These are phyloP conservation scores for Allantophomopsis cytisporea DNA, from an alignment of 2,329 filamentous ascomycete species.

Conservation along the genomic window DNA sequence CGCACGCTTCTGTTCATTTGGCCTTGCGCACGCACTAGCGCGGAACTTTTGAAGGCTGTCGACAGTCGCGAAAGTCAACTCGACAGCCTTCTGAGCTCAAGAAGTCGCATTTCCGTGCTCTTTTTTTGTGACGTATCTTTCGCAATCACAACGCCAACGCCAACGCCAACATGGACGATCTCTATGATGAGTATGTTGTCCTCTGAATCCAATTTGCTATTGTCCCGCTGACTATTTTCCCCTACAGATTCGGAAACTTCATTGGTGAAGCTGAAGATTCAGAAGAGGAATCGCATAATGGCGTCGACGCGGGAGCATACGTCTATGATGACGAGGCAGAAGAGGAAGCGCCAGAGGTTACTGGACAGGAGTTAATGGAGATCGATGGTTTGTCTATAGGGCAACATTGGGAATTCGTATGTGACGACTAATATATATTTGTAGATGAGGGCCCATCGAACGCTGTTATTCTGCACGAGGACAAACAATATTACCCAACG, in stretches of 20 bases:
- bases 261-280: conserved; percentile 88
- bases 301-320: conserved; percentile 62
- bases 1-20: too few species aligned
- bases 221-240: too few species aligned
- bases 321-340: conserved; percentile 67
- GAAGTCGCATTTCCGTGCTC: too few species aligned
- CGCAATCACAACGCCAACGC: conserved; percentile 28
- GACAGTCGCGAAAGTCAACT: too few species aligned
- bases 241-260: conserved; percentile 82
- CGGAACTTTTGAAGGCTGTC: too few species aligned
- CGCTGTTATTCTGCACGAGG: conserved; percentile 94
- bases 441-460: conserved; percentile 78
- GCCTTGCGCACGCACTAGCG: too few species aligned
- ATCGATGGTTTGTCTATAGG: conserved; percentile 50
- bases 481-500: conserved; percentile 99
- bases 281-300: conserved; percentile 72
- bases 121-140: too few species aligned
- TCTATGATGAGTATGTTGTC: conserved; percentile 75
- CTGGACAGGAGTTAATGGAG: conserved; percentile 84
- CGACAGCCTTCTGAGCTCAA: too few species aligned
- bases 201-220: too few species aligned
- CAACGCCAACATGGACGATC: conserved; percentile 61
- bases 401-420: background rate
- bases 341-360: conserved; percentile 44
- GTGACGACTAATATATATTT: conserved; percentile 13